Evolutionary conservation across 352 stramenopile genomes (phyloP), one percentile per base, ranked within the genome.

Genomic region (Globisporangium yorkense): DNA sequence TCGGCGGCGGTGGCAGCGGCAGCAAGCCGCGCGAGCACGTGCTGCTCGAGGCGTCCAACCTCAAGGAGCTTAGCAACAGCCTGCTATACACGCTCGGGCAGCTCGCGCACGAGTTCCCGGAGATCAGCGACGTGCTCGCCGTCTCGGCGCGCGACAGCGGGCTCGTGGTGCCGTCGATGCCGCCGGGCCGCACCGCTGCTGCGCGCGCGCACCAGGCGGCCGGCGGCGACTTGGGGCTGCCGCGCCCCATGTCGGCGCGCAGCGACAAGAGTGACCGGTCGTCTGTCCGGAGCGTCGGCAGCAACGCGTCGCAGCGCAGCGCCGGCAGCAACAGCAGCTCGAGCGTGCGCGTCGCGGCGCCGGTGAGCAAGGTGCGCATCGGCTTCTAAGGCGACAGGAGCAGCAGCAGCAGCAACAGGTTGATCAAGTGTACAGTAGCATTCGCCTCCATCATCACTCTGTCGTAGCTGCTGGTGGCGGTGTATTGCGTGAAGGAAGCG

Each of bases 81-180:
- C 77, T 98, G 49, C 73, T 97, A 8, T 96, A 96, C 74, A 96
- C 92, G 33, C 70, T 98, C 6, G 81, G 89, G 7, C 91, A 98
- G 62, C 83, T 98, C 39, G 84, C 84, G 20, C 86, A 95, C 53
- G 91, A 98, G 72, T 98, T 97, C 63, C 88, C 92, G 5, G 92
- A 98, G 71, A 89, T 98, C 54, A 80, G 83, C 51, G 89, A 97
- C 52, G 48, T 71, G 18, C 66, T 98, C 24, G 73, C 80, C 7
- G 66, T 64, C 20, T 74, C 78, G 9, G 77, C 98, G 44, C 73
- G 84, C 33, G 83, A 82, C 8, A 75, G 75, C 24, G 85, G 88
- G 16, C 75, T 98, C 54, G 74, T 81, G 57, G 84, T 97, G 57
- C 88, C 88, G 5, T 55, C 72, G 3, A 80, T 87, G 51, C 84